Percentiles rank a stretch among this genome's conserved stretches.
These are phyloP conservation scores for Venturia oleaginea DNA, from an alignment of 2,329 filamentous ascomycete species.

Conservation along the genomic window DNA sequence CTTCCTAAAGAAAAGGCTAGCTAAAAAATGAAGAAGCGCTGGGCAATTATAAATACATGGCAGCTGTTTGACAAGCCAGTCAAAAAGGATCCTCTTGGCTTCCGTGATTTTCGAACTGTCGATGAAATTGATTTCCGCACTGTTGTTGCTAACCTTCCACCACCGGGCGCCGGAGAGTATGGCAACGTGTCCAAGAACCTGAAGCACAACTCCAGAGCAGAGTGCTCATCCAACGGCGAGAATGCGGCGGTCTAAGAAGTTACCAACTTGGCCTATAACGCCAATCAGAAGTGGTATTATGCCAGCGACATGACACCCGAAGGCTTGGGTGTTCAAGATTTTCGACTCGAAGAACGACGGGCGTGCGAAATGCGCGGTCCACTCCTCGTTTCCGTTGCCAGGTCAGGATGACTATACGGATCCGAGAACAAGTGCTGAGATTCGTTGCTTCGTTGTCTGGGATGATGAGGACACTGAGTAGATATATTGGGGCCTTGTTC, in stretches of 20 bases:
- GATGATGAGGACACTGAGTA: constrained; percentile 3
- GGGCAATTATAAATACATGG: constrained; percentile 17
- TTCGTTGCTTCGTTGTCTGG: background rate
- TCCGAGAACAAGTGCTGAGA: background rate
- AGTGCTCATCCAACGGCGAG: constrained; percentile 16
- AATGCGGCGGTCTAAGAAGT: constrained; percentile 15
- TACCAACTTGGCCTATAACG: constrained; percentile 16
- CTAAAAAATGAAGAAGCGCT: constrained; percentile 4
- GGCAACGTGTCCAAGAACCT: constrained; percentile 16
- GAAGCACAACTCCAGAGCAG: constrained; percentile 13
- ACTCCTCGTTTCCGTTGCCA: background rate
- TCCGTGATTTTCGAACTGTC: constrained; percentile 16
- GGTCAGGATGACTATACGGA: background rate
- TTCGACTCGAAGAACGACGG: constrained; percentile 3
- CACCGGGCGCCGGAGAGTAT: constrained; percentile 14
- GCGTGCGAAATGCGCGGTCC: background rate
- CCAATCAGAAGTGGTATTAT: constrained; percentile 1
- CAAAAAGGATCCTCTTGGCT: constrained; percentile 16
- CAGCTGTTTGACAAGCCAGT: constrained; percentile 19
- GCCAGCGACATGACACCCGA: constrained; percentile 4
- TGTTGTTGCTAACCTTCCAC: constrained; percentile 15
- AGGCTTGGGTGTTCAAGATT: constrained; percentile 4
- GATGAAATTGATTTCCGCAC: constrained; percentile 8
- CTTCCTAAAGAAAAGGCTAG: constrained; percentile 9
- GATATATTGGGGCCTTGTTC: background rate